Base-by-base conservation (phyloP, 1,284 basidiomycete genomes). In the Rhodotorula sp. region DNA sequence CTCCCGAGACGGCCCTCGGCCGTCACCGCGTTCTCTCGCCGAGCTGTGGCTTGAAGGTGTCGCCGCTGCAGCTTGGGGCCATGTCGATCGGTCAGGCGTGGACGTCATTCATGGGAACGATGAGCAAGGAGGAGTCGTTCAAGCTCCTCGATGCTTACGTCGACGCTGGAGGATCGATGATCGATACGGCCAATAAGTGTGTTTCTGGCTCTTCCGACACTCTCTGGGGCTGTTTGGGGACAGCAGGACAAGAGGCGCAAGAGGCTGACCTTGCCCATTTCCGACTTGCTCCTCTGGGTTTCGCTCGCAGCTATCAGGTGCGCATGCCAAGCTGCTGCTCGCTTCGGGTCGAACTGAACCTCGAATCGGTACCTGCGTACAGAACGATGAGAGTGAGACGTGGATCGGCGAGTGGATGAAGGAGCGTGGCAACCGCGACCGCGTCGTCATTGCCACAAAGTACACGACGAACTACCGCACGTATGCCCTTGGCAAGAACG, bases 321-420 rank as follows among this genome's bases (percentile, higher is more conserved):
- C 34, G 34, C 34, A 34, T 34, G 34, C 34, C 34, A 34, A 34
- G 34, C 34, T 34, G 34, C 34, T 34, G 34, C 34, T 34, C 34
- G 34, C 34, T 34, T 34, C 34, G 34, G 34, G 34, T 34, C 34
- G 34, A 34, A 34, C 34, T 34, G 34, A 34, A 34, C 34, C 34
- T 34, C 34, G 34, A 34, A 34, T 34, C 34, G 34, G 34, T 34
- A 34, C 34, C 34, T 34, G 34, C 52, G 12, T 7, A 14, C 55
- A 86, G 66, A 82, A 85, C 50, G 86, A 84, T 59, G 78, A 82
- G 3, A 85, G 84, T 7, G 87, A 88, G 73, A 77, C 79, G 54
- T 84, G 86, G 68, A 84, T 88, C 50, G 87, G 87, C 1, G 86
- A 86, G 77, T 88, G 87, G 87, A 84, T 83, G 54, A 84, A 86